Evolutionary conservation across 805 yeast species (phyloP).

Genomic region (Candida nonsorbophila): DNA sequence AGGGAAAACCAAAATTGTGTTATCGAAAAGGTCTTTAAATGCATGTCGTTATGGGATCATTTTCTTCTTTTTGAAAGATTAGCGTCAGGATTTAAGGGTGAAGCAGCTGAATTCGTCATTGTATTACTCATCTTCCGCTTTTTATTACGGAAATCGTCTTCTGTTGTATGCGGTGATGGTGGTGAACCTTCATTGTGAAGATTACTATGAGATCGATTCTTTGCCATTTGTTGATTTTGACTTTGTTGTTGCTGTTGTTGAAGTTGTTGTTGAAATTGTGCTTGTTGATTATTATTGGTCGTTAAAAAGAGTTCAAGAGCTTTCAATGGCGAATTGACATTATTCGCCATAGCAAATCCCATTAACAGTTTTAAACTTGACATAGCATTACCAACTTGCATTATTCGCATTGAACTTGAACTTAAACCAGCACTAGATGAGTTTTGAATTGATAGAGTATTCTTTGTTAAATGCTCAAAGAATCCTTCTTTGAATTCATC

Average conservation of each 20-base stretch:
- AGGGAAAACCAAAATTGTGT: no score
- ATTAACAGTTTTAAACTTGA: slow-evolving; percentile 62
- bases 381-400: slow-evolving; percentile 79
- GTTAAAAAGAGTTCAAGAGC: slow-evolving; percentile 43
- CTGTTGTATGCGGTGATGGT: slow-evolving; percentile 9
- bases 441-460: slow-evolving; percentile 41
- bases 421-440: slow-evolving; percentile 59
- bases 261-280: slow-evolving; percentile 10
- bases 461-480: slow-evolving; percentile 12
- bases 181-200: slow-evolving; percentile 5
- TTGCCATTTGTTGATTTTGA: slow-evolving; percentile 1
- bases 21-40: no score
- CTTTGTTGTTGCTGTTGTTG: slow-evolving; percentile 3
- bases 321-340: slow-evolving; percentile 49
- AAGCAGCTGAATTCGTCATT: slow-evolving; percentile 3
- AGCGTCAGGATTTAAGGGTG: slow-evolving; percentile 3
- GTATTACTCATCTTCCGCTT: slow-evolving; percentile 7
- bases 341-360: slow-evolving; percentile 45
- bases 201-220: not conserved
- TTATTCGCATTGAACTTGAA: slow-evolving; percentile 58
- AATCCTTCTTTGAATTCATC: slow-evolving; percentile 9
- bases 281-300: slow-evolving; percentile 17
- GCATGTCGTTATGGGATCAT: no score
- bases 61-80: no score
- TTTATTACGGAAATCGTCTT: slow-evolving; percentile 7